These are phyloP conservation scores for Kalanchoe fedtschenkoi DNA, from an alignment of 164 flowering plant genomes.

Conservation along the genomic window DNA sequence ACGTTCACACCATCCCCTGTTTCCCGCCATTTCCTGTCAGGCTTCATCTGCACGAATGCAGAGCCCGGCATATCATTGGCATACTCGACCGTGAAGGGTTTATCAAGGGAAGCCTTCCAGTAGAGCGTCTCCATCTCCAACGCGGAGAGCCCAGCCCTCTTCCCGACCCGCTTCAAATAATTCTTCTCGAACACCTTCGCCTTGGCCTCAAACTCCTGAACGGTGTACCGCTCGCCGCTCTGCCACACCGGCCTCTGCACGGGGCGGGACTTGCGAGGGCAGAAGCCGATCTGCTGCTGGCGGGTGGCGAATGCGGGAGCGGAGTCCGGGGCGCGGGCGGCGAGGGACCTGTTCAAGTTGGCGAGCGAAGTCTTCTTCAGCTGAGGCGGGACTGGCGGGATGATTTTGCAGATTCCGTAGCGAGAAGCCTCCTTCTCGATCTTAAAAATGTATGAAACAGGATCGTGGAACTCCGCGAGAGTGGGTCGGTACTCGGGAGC, in stretches of 20 bases:
- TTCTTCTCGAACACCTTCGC: slow-evolving; percentile 67
- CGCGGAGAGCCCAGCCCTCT: slow-evolving; percentile 35
- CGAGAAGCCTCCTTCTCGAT: slow-evolving; percentile 88
- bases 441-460: slow-evolving; percentile 91
- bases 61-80: slow-evolving; percentile 99
- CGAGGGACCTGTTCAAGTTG: slow-evolving; percentile 63
- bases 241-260: slow-evolving; percentile 91
- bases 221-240: slow-evolving; percentile 75
- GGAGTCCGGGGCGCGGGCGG: slow-evolving; percentile 14
- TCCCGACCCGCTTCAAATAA: slow-evolving; percentile 37
- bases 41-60: slow-evolving; percentile 38
- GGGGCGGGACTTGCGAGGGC: slow-evolving; percentile 70
- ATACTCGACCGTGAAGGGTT: slow-evolving; percentile 90
- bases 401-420: slow-evolving; percentile 95
- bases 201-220: slow-evolving; percentile 68
- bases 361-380: slow-evolving; percentile 55
- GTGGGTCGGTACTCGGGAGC: slow-evolving; percentile 95
- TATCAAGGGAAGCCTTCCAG: slow-evolving; percentile 88
- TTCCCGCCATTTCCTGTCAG: slow-evolving; percentile 21
- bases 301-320: slow-evolving; percentile 80
- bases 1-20: slow-evolving; percentile 33
- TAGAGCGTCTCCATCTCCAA: slow-evolving; percentile 76
- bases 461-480: slow-evolving; percentile 83
- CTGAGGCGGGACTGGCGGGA: slow-evolving; percentile 73
- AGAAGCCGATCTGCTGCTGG: slow-evolving; percentile 95